phyloP scores from a whole-genome alignment of 2,329 filamentous ascomycete genomes.

The Diaporthe eres region DNA sequence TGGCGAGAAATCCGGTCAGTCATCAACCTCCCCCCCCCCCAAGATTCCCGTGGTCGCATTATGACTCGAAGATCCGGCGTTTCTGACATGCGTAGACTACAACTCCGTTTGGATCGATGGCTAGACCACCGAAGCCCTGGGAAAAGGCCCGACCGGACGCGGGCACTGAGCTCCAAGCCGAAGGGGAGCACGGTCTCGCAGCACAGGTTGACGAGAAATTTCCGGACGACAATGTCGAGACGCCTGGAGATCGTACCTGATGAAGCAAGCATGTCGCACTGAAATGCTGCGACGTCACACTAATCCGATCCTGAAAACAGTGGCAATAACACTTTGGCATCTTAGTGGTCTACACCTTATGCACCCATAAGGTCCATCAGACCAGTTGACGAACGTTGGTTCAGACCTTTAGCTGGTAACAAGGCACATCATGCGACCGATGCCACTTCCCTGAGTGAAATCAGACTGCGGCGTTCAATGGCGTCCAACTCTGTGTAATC shows the following conservation, averaged over 20 bases:
- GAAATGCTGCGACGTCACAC: background rate
- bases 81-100: slow-evolving; percentile 54
- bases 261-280: background rate
- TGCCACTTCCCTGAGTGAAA: background rate
- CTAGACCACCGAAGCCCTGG: slow-evolving; percentile 79
- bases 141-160: slow-evolving; percentile 68
- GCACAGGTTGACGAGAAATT: slow-evolving; percentile 41
- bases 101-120: slow-evolving; percentile 62
- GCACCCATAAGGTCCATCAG: background rate
- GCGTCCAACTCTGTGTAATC: background rate
- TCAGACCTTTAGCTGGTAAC: no score
- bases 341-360: background rate
- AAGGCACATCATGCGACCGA: background rate
- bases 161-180: slow-evolving; percentile 20
- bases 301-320: background rate
- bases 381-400: background rate
- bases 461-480: background rate
- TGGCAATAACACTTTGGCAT: no score
- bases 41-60: background rate
- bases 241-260: slow-evolving; percentile 7
- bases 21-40: background rate
- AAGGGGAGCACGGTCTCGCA: slow-evolving; percentile 6
- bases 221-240: slow-evolving; percentile 50
- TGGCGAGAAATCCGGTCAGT: slow-evolving; percentile 79
- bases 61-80: background rate